phyloP scores from a whole-genome alignment of 1,139 yeast genomes.

The Lizanozyma gosingica region DNA sequence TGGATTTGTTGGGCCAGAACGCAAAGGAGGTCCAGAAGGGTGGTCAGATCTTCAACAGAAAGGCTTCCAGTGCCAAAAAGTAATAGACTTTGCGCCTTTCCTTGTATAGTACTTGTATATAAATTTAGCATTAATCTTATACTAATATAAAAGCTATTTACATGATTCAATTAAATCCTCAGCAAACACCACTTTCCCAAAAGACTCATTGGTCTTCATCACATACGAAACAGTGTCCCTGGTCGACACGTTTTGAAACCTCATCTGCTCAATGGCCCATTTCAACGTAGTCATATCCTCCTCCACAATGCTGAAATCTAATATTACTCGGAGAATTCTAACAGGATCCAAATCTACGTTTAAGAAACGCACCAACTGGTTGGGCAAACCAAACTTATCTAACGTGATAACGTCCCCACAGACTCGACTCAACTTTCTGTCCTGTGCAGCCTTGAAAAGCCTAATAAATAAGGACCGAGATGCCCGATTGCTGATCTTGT shows the following conservation, averaged over 20 bases:
- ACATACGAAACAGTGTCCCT: slow-evolving; percentile 13
- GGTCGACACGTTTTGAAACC: slow-evolving; percentile 20
- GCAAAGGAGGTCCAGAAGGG: slow-evolving; percentile 58
- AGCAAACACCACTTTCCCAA: slow-evolving; percentile 1
- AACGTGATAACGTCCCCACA: slow-evolving; percentile 3
- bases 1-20: slow-evolving; percentile 55
- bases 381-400: slow-evolving; percentile 7
- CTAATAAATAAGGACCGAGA: not conserved
- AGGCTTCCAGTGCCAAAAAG: slow-evolving; percentile 24
- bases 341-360: not conserved
- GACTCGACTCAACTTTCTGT: not conserved
- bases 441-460: not conserved
- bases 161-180: slow-evolving; percentile 5
- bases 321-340: slow-evolving; percentile 3
- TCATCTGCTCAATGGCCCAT: slow-evolving; percentile 29
- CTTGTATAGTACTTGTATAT: not conserved
- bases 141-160: slow-evolving; percentile 3
- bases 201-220: slow-evolving; percentile 2
- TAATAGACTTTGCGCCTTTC: slow-evolving; percentile 6
- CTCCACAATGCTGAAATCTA: slow-evolving; percentile 13
- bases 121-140: slow-evolving; percentile 1
- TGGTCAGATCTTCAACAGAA: slow-evolving; percentile 50
- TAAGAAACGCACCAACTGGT: slow-evolving; percentile 6
- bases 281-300: slow-evolving; percentile 15
- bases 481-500: slow-evolving; percentile 7